Evolutionary conservation across 176 grass and related monocot species (phyloP), one percentile per base, ranked within the genome.

Genomic region (Musa acuminata): DNA sequence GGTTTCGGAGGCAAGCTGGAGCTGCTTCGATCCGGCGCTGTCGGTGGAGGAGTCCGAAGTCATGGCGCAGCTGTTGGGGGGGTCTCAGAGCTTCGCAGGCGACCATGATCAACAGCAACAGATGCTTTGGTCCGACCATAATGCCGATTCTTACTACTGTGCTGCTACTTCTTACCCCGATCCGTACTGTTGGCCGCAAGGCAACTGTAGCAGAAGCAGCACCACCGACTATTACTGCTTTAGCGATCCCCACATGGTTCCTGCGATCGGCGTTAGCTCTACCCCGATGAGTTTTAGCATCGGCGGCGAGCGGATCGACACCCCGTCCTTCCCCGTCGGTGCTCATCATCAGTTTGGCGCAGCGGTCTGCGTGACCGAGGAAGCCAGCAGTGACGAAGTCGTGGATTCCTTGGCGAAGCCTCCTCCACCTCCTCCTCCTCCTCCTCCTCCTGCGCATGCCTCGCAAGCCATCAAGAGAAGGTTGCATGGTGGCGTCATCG

Each of bases 21-120:
- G 76, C 68, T 72, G 72, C 13, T 83, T 86, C 20, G 73, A 59
- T 55, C 8, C 83, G 54, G 53, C 67, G 10, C 87, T 52, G 49
- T 73, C 79, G 12, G 67, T 59, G 0, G 84, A 90, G 43, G 91
- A 87, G 74, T 83, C 82, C 1, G 84, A 89, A 72, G 82, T 89
- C 16, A 87, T 91, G 86, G 68, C 68, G 19, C 82, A 87, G 19
- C 62, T 91, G 49, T 81, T 89, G 25, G 63, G 77, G 25, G 63
- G 77, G 51, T 75, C 78, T 27, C 84, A 86, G 21, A 81, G 82
- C 24, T 75, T 78, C 67, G 73, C 35, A 52, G 73, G 71, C 13
- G 80, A 83, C 1, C 80, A 80, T 60, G 63, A 73, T 64, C 67
- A 83, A 59, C 82, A 78, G 49, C 62, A n/a, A 27, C 25, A 60